Conservation (phyloP, 345 rosid species). For the Gossypium herbaceum region DNA sequence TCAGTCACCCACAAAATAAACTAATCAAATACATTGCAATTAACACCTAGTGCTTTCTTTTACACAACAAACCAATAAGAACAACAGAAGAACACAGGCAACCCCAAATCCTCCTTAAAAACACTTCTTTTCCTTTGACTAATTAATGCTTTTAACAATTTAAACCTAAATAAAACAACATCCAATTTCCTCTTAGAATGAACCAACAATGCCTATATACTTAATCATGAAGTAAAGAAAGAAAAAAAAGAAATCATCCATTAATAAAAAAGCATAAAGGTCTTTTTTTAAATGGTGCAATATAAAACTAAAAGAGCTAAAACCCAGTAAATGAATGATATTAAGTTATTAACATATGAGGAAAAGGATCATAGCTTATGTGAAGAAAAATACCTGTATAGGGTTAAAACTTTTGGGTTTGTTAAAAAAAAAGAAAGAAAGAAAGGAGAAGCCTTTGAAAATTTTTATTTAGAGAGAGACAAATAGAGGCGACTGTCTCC, state of each 20-base stretch:
- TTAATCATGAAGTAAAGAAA: background rate
- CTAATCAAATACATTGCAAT: background rate
- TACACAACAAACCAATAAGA: background rate
- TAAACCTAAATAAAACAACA: background rate
- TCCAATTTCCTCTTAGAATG: background rate
- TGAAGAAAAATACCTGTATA: background rate
- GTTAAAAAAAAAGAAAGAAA: background rate
- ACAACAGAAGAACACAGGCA: background rate
- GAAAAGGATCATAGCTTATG: background rate
- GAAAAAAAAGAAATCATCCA: background rate
- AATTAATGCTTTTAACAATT: background rate
- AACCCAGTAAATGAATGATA: slow-evolving; percentile 1
- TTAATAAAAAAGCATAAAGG: background rate
- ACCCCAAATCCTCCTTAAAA: background rate
- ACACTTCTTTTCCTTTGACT: background rate
- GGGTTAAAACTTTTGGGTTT: background rate
- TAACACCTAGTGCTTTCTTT: slow-evolving; percentile 1
- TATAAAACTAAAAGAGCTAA: background rate
- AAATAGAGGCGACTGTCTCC: slow-evolving; percentile 5
- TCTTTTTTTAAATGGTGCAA: background rate
- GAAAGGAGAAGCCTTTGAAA: background rate
- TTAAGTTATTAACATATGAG: background rate
- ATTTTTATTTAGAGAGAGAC: background rate
- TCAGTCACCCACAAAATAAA: background rate
- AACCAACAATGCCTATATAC: background rate